phyloP scores from a whole-genome alignment of 2,329 filamentous ascomycete species.

The Hypoxylon sp. region DNA sequence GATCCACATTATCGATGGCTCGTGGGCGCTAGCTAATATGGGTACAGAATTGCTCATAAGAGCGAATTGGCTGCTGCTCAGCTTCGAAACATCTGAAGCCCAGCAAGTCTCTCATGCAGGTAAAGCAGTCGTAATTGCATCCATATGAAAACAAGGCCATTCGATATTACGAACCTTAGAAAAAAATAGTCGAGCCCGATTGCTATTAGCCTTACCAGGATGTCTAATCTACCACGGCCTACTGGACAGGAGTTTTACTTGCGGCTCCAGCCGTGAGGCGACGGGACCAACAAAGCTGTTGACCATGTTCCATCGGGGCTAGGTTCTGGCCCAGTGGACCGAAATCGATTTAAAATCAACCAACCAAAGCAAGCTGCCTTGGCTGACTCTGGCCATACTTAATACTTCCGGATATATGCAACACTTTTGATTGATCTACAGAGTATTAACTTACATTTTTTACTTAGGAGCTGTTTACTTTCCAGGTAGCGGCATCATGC shows the following conservation, averaged over 20 bases:
- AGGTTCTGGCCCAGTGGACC: constrained; percentile 41
- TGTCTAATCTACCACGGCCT: constrained; percentile 19
- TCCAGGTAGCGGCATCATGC: constrained; percentile 31
- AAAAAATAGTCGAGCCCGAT: constrained; percentile 17
- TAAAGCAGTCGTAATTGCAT: constrained; percentile 77
- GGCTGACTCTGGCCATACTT: constrained; percentile 27
- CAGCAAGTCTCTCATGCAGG: constrained; percentile 73
- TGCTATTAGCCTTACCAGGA: constrained; percentile 10
- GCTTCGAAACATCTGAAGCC: constrained; percentile 74
- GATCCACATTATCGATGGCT: not conserved
- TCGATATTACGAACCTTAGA: constrained; percentile 15
- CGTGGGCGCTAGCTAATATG: constrained; percentile 28
- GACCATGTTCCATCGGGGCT: constrained; percentile 32
- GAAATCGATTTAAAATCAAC: constrained; percentile 29
- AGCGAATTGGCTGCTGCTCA: constrained; percentile 73
- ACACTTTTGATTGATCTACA: constrained; percentile 16
- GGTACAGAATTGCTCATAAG: constrained; percentile 77
- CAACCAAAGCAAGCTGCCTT: constrained; percentile 43
- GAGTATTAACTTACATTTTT: constrained; percentile 39
- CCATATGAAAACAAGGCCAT: constrained; percentile 51
- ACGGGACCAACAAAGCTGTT: constrained; percentile 45
- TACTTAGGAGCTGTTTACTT: constrained; percentile 44
- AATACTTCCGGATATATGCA: constrained; percentile 18
- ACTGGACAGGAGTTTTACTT: constrained; percentile 24
- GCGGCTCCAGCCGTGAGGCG: constrained; percentile 29